phyloP scores from a whole-genome alignment of 345 rosid species.

The Populus simonii region DNA sequence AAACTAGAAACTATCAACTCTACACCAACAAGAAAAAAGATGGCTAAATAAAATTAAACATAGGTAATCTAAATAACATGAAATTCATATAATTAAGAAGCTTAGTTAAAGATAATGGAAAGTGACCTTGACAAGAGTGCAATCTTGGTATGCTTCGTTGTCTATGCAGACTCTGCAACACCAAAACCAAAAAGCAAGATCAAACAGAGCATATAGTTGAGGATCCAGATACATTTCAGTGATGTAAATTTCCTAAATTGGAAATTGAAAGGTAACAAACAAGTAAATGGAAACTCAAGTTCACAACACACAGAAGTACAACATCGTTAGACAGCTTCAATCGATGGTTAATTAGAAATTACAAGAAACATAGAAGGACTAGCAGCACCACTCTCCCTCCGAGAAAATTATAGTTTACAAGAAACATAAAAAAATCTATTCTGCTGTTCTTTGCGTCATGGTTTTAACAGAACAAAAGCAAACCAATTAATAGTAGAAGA shows the following conservation, averaged over 20 bases:
- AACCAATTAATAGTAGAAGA: no score
- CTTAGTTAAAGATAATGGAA: not conserved
- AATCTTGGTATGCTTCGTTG: slow-evolving; percentile 62
- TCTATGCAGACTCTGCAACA: slow-evolving; percentile 75
- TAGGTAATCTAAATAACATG: not conserved
- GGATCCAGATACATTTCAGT: no score
- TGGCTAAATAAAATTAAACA: not conserved
- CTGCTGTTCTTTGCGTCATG: not conserved
- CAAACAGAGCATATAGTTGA: not conserved
- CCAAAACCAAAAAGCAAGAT: slow-evolving; percentile 9
- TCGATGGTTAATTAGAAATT: not conserved
- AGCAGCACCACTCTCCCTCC: no score
- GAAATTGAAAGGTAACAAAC: no score
- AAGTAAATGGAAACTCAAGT: no score
- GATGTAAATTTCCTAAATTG: no score
- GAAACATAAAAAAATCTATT: no score
- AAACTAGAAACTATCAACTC: not conserved
- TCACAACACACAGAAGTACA: not conserved
- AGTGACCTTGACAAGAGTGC: slow-evolving; percentile 87
- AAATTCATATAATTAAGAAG: not conserved
- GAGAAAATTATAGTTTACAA: not conserved
- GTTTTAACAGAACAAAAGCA: no score
- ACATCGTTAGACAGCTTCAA: not conserved
- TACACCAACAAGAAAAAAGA: not conserved
- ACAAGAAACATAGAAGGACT: not conserved